Percentiles rank a stretch among this genome's conserved stretches.
Conservation (phyloP, 306 rosid species). For the Quercus parvula region DNA sequence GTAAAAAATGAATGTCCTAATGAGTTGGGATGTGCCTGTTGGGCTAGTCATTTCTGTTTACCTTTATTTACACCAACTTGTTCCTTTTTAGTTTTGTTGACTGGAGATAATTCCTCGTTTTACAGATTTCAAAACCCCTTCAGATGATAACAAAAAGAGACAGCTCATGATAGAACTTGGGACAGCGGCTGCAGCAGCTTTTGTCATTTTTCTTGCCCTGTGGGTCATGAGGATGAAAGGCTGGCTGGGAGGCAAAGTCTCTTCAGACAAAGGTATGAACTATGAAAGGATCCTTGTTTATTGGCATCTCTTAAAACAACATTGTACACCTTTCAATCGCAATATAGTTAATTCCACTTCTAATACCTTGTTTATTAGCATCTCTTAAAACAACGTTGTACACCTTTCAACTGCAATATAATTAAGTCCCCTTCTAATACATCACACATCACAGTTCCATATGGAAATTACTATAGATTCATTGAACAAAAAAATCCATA, state of each 20-base stretch:
- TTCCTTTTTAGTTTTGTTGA: constrained; percentile 21
- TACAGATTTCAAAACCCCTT: constrained; percentile 78
- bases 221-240: constrained; percentile 60
- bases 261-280: constrained; percentile 62
- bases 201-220: constrained; percentile 43
- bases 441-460: background rate
- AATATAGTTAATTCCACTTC: background rate
- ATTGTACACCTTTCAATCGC: background rate
- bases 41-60: background rate
- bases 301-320: background rate
- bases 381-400: background rate
- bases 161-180: constrained; percentile 22
- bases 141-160: constrained; percentile 21
- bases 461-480: background rate
- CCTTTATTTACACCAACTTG: constrained; percentile 3
- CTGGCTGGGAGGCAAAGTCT: constrained; percentile 57
- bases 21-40: background rate
- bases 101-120: constrained; percentile 12
- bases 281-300: background rate
- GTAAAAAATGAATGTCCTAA: background rate
- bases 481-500: background rate
- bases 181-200: constrained; percentile 32
- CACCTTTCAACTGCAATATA: background rate
- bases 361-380: background rate
- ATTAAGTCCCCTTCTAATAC: background rate